Evolutionary conservation across 192 early-diverging fungal species (phyloP).

Genomic region (Coemansia sp.): DNA sequence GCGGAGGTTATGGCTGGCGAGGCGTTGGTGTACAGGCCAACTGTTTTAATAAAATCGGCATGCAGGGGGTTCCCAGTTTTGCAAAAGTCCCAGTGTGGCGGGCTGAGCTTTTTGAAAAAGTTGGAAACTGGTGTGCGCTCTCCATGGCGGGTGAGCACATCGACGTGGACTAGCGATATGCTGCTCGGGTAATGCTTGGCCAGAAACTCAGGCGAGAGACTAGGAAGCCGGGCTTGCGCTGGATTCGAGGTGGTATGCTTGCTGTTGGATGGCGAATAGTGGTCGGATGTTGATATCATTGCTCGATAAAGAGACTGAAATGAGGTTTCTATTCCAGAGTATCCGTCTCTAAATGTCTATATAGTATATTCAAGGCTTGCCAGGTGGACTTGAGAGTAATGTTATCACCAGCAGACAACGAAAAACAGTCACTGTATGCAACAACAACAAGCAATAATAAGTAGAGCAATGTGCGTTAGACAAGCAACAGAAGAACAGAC

Average conservation of each 20-base stretch:
- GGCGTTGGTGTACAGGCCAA: conserved; percentile 10
- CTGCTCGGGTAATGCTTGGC: conserved; percentile 46
- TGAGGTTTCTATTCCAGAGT: not conserved
- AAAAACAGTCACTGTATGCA: too few relatives aligned
- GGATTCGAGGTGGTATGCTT: conserved; percentile 3
- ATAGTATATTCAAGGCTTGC: too few relatives aligned
- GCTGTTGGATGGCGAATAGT: conserved; percentile 12
- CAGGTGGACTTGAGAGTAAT: too few relatives aligned
- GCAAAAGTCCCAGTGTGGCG: conserved; percentile 52
- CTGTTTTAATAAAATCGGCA: conserved; percentile 34
- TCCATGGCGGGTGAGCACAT: conserved; percentile 56
- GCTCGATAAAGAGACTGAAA: not conserved
- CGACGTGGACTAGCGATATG: conserved; percentile 51
- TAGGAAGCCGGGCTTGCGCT: conserved; percentile 33
- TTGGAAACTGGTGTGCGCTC: conserved; percentile 45
- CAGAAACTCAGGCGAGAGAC: conserved; percentile 47
- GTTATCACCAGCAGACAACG: too few relatives aligned
- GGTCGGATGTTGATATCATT: conserved; percentile 5
- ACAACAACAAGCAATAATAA: too few relatives aligned
- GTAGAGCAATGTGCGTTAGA: not conserved
- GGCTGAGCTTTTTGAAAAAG: conserved; percentile 19
- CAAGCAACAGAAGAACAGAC: not conserved
- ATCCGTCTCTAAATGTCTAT: too few relatives aligned
- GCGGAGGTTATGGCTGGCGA: not conserved
- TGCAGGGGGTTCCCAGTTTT: conserved; percentile 27